phyloP scores from a whole-genome alignment of 2,329 filamentous ascomycete species.

The Coleophoma cylindrospora region DNA sequence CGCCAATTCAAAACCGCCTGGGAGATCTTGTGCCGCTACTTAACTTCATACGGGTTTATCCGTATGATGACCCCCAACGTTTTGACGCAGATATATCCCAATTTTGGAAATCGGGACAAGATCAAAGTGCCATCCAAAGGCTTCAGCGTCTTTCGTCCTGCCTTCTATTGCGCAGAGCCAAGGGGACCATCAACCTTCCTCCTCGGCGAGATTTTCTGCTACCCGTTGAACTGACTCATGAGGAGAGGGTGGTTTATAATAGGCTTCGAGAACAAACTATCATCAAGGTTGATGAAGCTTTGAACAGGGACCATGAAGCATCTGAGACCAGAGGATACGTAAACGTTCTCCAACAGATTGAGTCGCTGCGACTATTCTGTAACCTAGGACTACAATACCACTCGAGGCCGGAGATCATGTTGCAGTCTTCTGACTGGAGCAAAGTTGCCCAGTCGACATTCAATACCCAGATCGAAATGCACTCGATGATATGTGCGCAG shows the following conservation, averaged over 20 bases:
- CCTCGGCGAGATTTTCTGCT: slow-evolving; percentile 26
- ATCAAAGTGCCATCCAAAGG: slow-evolving; percentile 30
- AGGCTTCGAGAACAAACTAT: slow-evolving; percentile 22
- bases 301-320: slow-evolving; percentile 12
- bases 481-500: too few relatives aligned
- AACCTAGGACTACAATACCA: slow-evolving; percentile 37
- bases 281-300: slow-evolving; percentile 27
- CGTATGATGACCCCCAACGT: slow-evolving; percentile 31
- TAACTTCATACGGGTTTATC: slow-evolving; percentile 36
- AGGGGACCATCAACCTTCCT: slow-evolving; percentile 33
- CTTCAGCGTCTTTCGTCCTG: slow-evolving; percentile 32
- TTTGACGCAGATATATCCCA: slow-evolving; percentile 30
- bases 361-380: slow-evolving; percentile 39
- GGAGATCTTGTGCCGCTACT: slow-evolving; percentile 37
- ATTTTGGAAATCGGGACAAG: slow-evolving; percentile 30
- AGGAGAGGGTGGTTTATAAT: slow-evolving; percentile 33
- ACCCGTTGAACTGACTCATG: slow-evolving; percentile 29
- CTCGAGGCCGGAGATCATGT: slow-evolving; percentile 18
- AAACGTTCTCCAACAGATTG: slow-evolving; percentile 39
- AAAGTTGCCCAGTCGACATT: not conserved
- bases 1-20: slow-evolving; percentile 42
- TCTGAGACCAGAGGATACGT: slow-evolving; percentile 21
- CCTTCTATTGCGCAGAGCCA: slow-evolving; percentile 35
- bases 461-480: too few relatives aligned
- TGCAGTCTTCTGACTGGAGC: not conserved